phyloP scores from a whole-genome alignment of 306 rosid species.

The Cucurbita pepo region DNA sequence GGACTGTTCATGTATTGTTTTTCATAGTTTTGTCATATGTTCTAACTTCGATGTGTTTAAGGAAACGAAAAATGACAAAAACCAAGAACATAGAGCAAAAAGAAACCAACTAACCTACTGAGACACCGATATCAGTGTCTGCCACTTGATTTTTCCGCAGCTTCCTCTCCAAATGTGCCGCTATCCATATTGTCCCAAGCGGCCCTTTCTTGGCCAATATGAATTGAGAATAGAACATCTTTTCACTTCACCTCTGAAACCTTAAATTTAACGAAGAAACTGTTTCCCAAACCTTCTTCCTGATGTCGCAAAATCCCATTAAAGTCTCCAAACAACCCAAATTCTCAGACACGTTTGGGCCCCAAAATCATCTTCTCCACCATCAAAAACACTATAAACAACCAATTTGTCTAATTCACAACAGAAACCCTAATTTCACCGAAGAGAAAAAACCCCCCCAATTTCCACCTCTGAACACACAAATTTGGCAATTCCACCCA shows the following conservation, averaged over 20 bases:
- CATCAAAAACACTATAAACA: not conserved
- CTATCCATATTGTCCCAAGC: constrained; percentile 98
- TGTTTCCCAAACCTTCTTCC: not conserved
- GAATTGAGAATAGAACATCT: constrained; percentile 96
- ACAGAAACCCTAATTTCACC: constrained; percentile 6
- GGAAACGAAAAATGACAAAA: not conserved
- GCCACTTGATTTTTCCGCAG: constrained; percentile 98
- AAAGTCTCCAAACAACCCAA: constrained; percentile 3
- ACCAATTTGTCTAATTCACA: not conserved
- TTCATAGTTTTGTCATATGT: not conserved
- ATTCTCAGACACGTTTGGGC: not conserved
- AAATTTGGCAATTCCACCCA: not conserved
- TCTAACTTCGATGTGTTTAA: not conserved
- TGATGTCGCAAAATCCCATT: constrained; percentile 2
- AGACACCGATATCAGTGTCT: constrained; percentile 92
- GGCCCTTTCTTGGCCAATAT: constrained; percentile 99
- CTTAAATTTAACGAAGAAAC: constrained; percentile 15
- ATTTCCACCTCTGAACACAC: not conserved
- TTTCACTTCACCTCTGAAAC: constrained; percentile 11
- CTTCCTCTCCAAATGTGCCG: constrained; percentile 99
- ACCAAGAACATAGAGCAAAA: not conserved
- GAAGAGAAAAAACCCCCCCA: not conserved
- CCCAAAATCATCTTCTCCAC: not conserved
- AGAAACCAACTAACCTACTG: constrained; percentile 57
- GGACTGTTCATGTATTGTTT: not conserved